phyloP scores from a whole-genome alignment of 495 filamentous ascomycete genomes.

The Hypoxylon rickii region DNA sequence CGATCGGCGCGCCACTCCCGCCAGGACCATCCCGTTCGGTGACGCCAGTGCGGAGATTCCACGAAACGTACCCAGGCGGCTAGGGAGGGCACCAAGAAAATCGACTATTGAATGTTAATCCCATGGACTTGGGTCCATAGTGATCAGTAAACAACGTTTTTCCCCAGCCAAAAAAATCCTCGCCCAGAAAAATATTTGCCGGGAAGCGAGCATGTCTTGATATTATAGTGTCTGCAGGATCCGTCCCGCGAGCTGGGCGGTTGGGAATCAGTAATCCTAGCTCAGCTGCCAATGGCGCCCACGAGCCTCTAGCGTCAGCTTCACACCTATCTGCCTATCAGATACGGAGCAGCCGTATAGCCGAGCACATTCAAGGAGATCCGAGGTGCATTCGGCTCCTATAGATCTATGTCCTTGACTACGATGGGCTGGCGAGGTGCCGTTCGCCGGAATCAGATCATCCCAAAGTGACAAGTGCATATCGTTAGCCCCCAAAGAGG shows the following conservation, averaged over 20 bases:
- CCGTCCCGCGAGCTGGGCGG: constrained; percentile 16
- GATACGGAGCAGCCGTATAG: constrained; percentile 7
- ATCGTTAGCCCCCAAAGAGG: not conserved
- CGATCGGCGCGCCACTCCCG: constrained; percentile 34
- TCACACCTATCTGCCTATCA: constrained; percentile 7
- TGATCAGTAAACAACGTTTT: not conserved
- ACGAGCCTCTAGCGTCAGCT: constrained; percentile 19
- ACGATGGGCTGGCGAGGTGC: not conserved
- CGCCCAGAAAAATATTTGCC: constrained; percentile 1
- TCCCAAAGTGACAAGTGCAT: not conserved
- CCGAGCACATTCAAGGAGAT: not conserved
- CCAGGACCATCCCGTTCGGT: constrained; percentile 20
- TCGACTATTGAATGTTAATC: not conserved
- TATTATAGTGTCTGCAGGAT: constrained; percentile 5
- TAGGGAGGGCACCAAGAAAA: not conserved
- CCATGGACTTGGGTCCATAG: constrained; percentile 10
- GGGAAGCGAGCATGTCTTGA: not conserved
- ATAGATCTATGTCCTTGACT: not conserved
- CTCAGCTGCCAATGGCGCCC: constrained; percentile 2
- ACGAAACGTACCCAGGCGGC: constrained; percentile 1
- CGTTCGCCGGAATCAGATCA: not conserved
- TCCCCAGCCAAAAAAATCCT: not conserved
- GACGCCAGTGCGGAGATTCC: constrained; percentile 13
- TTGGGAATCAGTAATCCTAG: constrained; percentile 19
- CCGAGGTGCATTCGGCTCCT: constrained; percentile 1